Base-by-base conservation (phyloP, 2,329 filamentous ascomycete genomes). In the Hysterium pulicare region DNA sequence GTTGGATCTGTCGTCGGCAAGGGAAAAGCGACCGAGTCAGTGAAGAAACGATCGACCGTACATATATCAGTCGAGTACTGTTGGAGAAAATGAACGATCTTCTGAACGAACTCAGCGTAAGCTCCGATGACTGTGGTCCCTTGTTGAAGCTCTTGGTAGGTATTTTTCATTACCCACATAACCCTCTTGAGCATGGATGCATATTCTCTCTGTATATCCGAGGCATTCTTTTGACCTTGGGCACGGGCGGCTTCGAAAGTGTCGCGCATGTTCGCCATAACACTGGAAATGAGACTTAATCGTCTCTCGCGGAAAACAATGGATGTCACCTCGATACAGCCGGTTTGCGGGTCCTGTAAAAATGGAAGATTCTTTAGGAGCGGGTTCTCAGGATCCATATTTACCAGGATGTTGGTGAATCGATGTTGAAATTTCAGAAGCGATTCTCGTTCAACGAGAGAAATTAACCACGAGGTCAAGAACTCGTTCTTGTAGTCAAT, bases 131-230 rank as follows among this genome's bases (percentile, higher is more conserved):
- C 69, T 5, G 55, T 51, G 3, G 47, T 43, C 16, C 42, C 36
- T 3, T 54, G 53, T 38, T 71, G 66, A 20, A 61, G 51, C 10
- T 81, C 64, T 45, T 81, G 77, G 44, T 75, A 71, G 45, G 82
- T 83, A 44, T 82, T 82, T 55, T 78, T 81, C 79, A 84, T 83
- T 1, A 75, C 68, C 6, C 63, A 64, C 81, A 83, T 83, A 45
- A 83, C 57, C n/a, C 69, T 62, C 45, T 73, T 71, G 7, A 83
- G 67, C 32, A 81, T 66, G 9, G 72, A 65, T 1, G 65, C 66
- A 50, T 81, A 82, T 23, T 70, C 66, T 41, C 69, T 65, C 39
- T 68, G 71, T 9, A 73, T 46, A 13, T 66, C 61, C 7, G 52
- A 52, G n/a, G 58, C 50, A 2, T 55, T 53, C 4, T 49, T 40